Evolutionary conservation across 495 filamentous ascomycete species (phyloP).

Genomic region (Daldinia decipiens): DNA sequence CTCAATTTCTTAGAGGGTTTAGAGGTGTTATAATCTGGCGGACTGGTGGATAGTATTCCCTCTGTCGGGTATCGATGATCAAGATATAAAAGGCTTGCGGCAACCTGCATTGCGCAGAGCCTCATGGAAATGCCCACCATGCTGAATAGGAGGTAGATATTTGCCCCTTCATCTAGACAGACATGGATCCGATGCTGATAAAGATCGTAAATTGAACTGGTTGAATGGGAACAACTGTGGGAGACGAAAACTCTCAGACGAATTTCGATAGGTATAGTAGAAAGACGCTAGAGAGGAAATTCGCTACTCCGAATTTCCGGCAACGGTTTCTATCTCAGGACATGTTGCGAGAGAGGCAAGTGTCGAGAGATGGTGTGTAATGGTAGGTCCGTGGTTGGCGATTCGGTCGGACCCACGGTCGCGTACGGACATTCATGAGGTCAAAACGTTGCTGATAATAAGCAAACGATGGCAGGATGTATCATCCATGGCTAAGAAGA

Average conservation of each 20-base stretch:
- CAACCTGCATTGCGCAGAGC: background rate
- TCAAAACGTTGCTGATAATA: background rate
- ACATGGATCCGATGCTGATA: background rate
- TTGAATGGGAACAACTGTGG: constrained; percentile 4
- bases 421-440: constrained; percentile 1
- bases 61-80: background rate
- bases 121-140: background rate
- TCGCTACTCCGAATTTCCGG: background rate
- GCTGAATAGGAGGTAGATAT: constrained; percentile 7
- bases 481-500: background rate
- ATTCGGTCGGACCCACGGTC: constrained; percentile 2
- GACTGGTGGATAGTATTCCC: constrained; percentile 5
- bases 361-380: background rate
- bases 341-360: background rate
- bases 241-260: background rate
- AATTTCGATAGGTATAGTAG: background rate
- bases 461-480: background rate
- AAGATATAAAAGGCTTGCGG: background rate
- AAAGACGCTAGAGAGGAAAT: background rate
- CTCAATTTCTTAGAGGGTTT: constrained; percentile 2
- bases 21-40: background rate
- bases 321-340: background rate
- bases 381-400: background rate
- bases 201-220: constrained; percentile 4
- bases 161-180: constrained; percentile 7